phyloP scores from a whole-genome alignment of 2,329 filamentous ascomycete species.

The Fusarium pseudocircinatum region DNA sequence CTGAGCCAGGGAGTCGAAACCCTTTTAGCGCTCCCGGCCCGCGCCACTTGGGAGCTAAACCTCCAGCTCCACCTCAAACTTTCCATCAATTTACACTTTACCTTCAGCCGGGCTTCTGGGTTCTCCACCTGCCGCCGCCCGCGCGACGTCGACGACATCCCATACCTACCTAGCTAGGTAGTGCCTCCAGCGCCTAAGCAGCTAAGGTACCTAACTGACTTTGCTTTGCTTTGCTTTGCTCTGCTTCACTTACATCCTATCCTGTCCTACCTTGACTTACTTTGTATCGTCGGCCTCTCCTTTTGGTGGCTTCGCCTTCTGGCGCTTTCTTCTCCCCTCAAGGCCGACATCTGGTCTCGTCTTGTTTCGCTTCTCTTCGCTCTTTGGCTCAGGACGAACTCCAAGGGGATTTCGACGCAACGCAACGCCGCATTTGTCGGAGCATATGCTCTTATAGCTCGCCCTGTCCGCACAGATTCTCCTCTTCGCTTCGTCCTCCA shows the following conservation, averaged over 20 bases:
- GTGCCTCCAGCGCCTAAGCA: neutral
- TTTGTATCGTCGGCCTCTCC: conserved; percentile 27
- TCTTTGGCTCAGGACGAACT: conserved; percentile 6
- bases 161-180: neutral
- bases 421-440: conserved; percentile 7
- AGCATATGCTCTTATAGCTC: conserved; percentile 32
- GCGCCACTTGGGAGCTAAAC: conserved; percentile 32
- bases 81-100: conserved; percentile 32
- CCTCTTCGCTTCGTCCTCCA: conserved; percentile 10
- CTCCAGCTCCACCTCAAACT: conserved; percentile 19
- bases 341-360: neutral
- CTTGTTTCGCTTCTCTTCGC: conserved; percentile 4
- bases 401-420: neutral
- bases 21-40: conserved; percentile 35
- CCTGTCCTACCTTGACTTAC: neutral
- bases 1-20: conserved; percentile 18
- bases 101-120: conserved; percentile 35
- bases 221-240: neutral
- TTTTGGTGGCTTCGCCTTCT: conserved; percentile 31
- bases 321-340: neutral
- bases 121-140: conserved; percentile 36
- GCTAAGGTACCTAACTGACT: neutral
- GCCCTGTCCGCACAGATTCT: conserved; percentile 9
- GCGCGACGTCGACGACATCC: conserved; percentile 20
- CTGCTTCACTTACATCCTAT: neutral